phyloP scores from a whole-genome alignment of 768 basidiomycete genomes.

The Psilocybe azurescens region DNA sequence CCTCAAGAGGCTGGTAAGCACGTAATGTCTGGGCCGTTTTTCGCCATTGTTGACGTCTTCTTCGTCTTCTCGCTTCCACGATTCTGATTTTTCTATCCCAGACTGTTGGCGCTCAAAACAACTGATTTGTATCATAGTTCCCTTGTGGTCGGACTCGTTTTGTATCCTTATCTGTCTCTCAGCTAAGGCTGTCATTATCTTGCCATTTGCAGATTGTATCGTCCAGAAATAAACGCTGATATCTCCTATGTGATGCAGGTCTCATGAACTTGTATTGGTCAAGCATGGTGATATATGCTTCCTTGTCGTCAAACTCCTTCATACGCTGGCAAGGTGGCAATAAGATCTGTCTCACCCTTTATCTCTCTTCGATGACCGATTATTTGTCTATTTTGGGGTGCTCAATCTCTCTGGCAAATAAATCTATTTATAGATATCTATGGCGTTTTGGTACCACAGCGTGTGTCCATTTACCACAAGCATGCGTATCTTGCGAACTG shows the following conservation, averaged over 20 bases:
- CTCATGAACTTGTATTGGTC: not conserved
- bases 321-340: not conserved
- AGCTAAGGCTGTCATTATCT: not conserved
- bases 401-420: not conserved
- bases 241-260: no score
- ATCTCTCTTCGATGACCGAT: not conserved
- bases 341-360: not conserved
- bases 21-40: not conserved
- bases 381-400: not conserved
- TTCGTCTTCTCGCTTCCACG: not conserved
- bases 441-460: no score
- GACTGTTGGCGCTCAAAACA: slow-evolving; percentile 13
- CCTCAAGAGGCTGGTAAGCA: slow-evolving; percentile 85
- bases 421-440: no score
- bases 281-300: no score
- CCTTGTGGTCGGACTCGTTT: not conserved
- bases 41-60: not conserved
- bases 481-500: no score
- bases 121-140: not conserved
- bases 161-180: not conserved
- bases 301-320: no score
- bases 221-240: no score
- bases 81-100: not conserved
- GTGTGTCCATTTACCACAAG: no score
- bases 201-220: no score